phyloP scores from a whole-genome alignment of 306 rosid species.

The Quercus bicolor region DNA sequence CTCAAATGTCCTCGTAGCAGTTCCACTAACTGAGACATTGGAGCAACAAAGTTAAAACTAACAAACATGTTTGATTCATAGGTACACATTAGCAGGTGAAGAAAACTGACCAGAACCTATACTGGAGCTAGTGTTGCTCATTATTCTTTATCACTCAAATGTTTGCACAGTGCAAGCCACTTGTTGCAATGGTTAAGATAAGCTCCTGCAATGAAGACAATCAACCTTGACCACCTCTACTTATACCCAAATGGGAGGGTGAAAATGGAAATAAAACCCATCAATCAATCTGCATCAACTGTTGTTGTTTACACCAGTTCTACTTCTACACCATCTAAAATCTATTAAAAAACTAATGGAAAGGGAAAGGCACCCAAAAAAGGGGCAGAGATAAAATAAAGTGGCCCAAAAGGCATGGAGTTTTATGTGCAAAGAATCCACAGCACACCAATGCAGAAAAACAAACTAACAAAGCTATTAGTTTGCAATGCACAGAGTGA shows the following conservation, averaged over 20 bases:
- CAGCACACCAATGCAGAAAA: constrained; percentile 47
- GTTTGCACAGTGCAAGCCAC: constrained; percentile 25
- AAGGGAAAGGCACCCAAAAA: constrained; percentile 62
- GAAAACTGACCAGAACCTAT: constrained; percentile 68
- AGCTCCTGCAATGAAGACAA: constrained; percentile 67
- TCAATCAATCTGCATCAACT: constrained; percentile 53
- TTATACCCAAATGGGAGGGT: constrained; percentile 50
- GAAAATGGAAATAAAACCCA: constrained; percentile 40
- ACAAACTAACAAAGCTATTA: constrained; percentile 34
- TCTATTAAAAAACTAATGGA: constrained; percentile 44
- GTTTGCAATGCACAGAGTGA: constrained; percentile 36
- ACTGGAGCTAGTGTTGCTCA: constrained; percentile 65
- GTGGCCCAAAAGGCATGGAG: constrained; percentile 31
- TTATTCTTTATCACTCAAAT: constrained; percentile 44
- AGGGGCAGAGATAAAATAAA: constrained; percentile 33
- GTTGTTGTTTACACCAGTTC: constrained; percentile 25
- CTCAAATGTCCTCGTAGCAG: constrained; percentile 59
- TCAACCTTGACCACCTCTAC: constrained; percentile 43
- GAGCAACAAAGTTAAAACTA: constrained; percentile 29
- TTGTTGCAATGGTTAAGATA: constrained; percentile 28
- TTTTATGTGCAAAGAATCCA: constrained; percentile 53
- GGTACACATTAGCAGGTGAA: no score
- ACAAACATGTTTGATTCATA: no score
- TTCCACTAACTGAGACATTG: constrained; percentile 64
- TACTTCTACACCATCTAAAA: constrained; percentile 26